Conservation (phyloP, 768 basidiomycete genomes). For the Phaeotremella skinneri region DNA sequence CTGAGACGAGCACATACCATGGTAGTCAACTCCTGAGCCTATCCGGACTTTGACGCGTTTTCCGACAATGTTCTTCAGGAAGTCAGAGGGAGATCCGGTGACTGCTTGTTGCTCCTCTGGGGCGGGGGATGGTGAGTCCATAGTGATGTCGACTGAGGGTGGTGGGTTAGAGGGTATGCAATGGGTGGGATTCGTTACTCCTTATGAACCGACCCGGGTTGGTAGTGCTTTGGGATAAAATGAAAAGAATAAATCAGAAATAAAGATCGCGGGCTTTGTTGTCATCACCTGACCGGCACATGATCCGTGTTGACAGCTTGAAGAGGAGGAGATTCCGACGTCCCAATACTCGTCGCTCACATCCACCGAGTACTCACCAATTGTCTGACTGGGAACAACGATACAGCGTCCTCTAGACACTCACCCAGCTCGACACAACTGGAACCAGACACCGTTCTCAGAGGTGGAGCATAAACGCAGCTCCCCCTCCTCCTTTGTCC, state of each 20-base stretch:
- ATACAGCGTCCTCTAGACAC: no score
- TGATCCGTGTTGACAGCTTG: not conserved
- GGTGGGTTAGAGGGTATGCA: not conserved
- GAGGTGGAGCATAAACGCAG: no score
- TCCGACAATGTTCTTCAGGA: constrained; percentile 93
- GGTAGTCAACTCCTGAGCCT: constrained; percentile 88
- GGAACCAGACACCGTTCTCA: no score
- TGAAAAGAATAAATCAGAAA: not conserved
- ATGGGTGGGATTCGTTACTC: not conserved
- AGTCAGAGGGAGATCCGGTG: constrained; percentile 83
- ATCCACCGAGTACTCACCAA: no score
- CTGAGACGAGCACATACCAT: constrained; percentile 63
- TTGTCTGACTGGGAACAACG: no score
- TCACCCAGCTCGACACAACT: no score
- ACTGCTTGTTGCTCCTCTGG: constrained; percentile 23
- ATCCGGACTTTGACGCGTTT: constrained; percentile 89
- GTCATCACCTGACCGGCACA: not conserved
- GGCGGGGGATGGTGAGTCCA: constrained; percentile 36
- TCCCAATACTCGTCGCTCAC: no score
- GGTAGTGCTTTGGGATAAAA: not conserved
- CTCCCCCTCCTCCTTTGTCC: not conserved
- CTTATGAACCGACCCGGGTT: no score
- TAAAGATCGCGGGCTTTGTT: not conserved
- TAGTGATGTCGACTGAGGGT: constrained; percentile 3
- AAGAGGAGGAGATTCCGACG: no score